phyloP scores from a whole-genome alignment of 2,329 filamentous ascomycete species.

The Purpureocillium takamizusanense region DNA sequence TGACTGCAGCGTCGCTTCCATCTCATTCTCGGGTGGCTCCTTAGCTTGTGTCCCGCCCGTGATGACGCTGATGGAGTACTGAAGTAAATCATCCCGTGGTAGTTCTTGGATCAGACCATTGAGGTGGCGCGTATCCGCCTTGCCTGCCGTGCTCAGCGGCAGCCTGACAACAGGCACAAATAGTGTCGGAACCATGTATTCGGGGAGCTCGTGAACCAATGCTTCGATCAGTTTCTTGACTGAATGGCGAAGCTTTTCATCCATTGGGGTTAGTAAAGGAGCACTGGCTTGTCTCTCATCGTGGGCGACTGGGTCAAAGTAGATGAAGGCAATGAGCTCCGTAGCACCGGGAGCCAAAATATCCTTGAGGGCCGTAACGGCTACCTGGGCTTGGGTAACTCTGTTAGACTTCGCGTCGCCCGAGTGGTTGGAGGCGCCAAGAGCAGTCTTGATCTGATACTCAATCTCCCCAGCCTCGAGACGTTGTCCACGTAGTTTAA shows the following conservation, averaged over 20 bases:
- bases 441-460: constrained; percentile 1
- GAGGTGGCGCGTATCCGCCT: not conserved
- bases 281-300: not conserved
- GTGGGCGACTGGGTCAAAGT: not conserved
- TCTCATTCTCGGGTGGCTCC: not conserved
- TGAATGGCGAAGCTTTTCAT: not conserved
- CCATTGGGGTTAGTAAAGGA: not conserved
- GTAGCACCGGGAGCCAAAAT: not conserved
- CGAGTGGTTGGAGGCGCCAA: not conserved
- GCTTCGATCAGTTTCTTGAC: not conserved
- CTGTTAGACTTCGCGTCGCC: not conserved
- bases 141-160: not conserved
- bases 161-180: not conserved
- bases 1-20: not conserved
- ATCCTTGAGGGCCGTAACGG: not conserved
- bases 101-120: not conserved
- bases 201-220: not conserved
- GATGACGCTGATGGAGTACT: not conserved
- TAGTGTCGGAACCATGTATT: constrained; percentile 1
- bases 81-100: not conserved
- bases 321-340: not conserved
- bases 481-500: constrained; percentile 49
- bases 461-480: constrained; percentile 32
- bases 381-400: not conserved
- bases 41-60: not conserved